A percentile compares a stretch with the other conserved stretches of the same genome.
These are phyloP conservation scores for Omphalotus guepiniiformis DNA, from an alignment of 768 basidiomycete species.

Conservation along the genomic window DNA sequence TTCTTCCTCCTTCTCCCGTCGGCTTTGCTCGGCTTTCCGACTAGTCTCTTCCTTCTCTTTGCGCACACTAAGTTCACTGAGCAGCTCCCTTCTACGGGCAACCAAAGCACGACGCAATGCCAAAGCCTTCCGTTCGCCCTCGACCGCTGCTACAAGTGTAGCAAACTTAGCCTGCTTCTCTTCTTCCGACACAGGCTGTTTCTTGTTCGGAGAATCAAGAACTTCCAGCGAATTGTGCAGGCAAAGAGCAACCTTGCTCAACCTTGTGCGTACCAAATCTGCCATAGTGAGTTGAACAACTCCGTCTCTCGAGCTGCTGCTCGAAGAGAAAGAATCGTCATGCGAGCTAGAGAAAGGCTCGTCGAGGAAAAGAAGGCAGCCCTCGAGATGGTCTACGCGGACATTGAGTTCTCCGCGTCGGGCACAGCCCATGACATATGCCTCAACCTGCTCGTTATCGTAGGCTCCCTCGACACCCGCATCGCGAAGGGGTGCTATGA, in stretches of 20 bases:
- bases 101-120: slow-evolving; percentile 76
- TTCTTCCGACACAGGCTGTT: slow-evolving; percentile 38
- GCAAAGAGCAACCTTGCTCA: slow-evolving; percentile 69
- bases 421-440: slow-evolving; percentile 91
- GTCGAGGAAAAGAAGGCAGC: slow-evolving; percentile 81
- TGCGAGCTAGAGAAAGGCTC: slow-evolving; percentile 32
- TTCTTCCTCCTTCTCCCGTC: slow-evolving; percentile 70
- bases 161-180: slow-evolving; percentile 56
- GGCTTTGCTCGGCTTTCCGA: slow-evolving; percentile 62
- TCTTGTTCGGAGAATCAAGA: too few relatives aligned
- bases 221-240: slow-evolving; percentile 66
- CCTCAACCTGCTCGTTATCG: slow-evolving; percentile 78
- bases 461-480: slow-evolving; percentile 49
- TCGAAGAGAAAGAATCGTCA: slow-evolving; percentile 18
- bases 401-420: slow-evolving; percentile 82
- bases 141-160: slow-evolving; percentile 57
- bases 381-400: slow-evolving; percentile 83
- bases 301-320: slow-evolving; percentile 28
- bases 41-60: slow-evolving; percentile 89
- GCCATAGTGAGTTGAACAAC: slow-evolving; percentile 67
- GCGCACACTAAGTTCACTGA: slow-evolving; percentile 77
- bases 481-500: slow-evolving; percentile 72
- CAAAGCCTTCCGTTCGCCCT: slow-evolving; percentile 74
- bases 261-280: slow-evolving; percentile 71
- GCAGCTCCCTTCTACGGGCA: slow-evolving; percentile 78